Evolutionary conservation across 2,329 filamentous ascomycete genomes (phyloP).

Genomic region (Fusarium pilosicola): DNA sequence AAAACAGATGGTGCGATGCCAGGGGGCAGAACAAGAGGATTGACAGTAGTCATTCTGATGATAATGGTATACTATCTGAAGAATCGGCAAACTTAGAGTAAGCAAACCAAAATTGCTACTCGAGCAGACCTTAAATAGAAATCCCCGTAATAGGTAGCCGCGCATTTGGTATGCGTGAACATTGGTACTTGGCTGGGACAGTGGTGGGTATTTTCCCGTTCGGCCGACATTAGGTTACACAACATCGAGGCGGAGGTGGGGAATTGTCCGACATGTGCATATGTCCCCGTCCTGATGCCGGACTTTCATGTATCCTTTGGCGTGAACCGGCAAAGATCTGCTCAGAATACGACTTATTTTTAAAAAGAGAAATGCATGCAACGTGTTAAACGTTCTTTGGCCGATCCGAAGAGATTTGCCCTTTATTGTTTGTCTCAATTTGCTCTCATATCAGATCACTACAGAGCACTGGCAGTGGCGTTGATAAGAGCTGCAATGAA

Average conservation of each 20-base stretch:
- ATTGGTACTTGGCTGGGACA: too few species aligned
- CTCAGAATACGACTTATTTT: background rate
- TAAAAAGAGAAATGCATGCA: background rate
- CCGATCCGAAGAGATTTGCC: too few species aligned
- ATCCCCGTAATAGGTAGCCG: background rate
- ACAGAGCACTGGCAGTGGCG: too few species aligned
- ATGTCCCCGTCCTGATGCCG: too few species aligned
- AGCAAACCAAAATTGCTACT: background rate
- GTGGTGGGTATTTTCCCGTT: background rate
- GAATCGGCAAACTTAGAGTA: background rate
- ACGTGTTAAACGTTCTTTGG: background rate
- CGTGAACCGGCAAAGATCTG: background rate
- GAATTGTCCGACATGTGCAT: background rate
- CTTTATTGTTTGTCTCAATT: background rate
- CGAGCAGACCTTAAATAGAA: background rate
- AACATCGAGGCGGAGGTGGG: background rate
- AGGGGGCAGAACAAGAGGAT: slow-evolving; percentile 19
- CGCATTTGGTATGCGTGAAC: accelerated
- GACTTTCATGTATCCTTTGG: background rate
- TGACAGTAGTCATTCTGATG: background rate
- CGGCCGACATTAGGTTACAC: background rate
- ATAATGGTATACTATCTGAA: background rate
- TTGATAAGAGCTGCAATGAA: background rate
- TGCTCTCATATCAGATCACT: background rate
- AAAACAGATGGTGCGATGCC: slow-evolving; percentile 2